phyloP scores from a whole-genome alignment of 169 alveolate genomes.

The Cyclospora cayetanensis region DNA sequence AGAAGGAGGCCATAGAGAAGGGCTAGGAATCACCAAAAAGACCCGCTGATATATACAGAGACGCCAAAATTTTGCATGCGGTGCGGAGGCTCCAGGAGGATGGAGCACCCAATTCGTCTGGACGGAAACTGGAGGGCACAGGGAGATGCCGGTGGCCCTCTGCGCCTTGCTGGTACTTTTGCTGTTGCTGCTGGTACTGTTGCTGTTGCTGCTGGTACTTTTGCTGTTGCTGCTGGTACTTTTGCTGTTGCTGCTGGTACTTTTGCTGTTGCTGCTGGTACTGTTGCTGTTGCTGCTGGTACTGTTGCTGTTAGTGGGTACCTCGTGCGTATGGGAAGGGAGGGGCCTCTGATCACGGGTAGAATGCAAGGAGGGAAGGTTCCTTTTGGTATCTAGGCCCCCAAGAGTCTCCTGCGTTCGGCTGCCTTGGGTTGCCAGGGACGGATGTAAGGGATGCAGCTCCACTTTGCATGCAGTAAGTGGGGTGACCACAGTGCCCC shows the following conservation, averaged over 20 bases:
- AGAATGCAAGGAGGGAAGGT: no score
- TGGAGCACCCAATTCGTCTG: background rate
- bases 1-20: background rate
- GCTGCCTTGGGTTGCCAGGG: background rate
- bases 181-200: background rate
- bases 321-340: no score
- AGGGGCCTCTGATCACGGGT: no score
- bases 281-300: background rate
- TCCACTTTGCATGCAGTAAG: background rate
- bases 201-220: conserved; percentile 7
- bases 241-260: background rate
- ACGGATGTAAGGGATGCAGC: background rate
- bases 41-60: conserved; percentile 43
- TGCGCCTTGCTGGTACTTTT: background rate
- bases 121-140: background rate
- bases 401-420: background rate
- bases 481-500: background rate
- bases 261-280: background rate
- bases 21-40: conserved; percentile 36
- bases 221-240: background rate
- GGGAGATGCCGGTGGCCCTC: background rate
- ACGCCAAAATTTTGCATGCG: conserved; percentile 42
- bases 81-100: background rate
- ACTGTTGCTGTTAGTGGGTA: background rate
- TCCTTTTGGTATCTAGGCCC: no score